Evolutionary conservation across 108 stramenopile species (phyloP).

Genomic region (Fragilariopsis cylindrus): DNA sequence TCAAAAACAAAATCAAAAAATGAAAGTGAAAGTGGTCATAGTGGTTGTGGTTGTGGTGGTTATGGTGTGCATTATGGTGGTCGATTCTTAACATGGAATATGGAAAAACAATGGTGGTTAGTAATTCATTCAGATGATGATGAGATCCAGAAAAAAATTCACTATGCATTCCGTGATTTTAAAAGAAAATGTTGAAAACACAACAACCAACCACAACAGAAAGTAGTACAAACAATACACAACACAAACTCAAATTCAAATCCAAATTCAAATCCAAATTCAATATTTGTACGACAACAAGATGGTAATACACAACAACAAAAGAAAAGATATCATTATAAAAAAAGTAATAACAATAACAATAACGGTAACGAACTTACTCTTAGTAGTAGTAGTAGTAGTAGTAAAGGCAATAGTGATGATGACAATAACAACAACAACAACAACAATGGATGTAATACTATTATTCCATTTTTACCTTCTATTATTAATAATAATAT

Average conservation of each 20-base stretch:
- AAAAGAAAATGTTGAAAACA: slow-evolving; percentile 6
- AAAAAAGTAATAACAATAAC: neutral
- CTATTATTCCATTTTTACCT: too few relatives aligned
- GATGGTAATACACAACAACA: neutral
- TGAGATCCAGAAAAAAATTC: slow-evolving; percentile 4
- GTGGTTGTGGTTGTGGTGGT: too few relatives aligned
- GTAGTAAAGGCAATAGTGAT: too few relatives aligned
- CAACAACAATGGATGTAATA: neutral
- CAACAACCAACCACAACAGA: neutral
- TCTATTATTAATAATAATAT: neutral
- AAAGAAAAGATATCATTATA: too few relatives aligned
- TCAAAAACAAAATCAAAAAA: too few relatives aligned
- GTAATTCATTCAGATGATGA: neutral
- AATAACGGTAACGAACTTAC: neutral
- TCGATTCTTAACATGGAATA: slow-evolving; percentile 15
- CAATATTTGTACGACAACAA: neutral
- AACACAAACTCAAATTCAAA: neutral
- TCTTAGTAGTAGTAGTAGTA: too few relatives aligned
- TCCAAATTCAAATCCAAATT: neutral
- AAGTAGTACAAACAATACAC: too few relatives aligned
- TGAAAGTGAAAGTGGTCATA: too few relatives aligned
- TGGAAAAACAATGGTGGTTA: slow-evolving; percentile 5
- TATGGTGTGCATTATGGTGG: neutral
- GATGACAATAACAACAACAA: neutral
- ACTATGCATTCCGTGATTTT: slow-evolving; percentile 11